These are phyloP conservation scores for Lactarius hengduanensis DNA, from an alignment of 768 basidiomycete genomes.

Conservation along the genomic window DNA sequence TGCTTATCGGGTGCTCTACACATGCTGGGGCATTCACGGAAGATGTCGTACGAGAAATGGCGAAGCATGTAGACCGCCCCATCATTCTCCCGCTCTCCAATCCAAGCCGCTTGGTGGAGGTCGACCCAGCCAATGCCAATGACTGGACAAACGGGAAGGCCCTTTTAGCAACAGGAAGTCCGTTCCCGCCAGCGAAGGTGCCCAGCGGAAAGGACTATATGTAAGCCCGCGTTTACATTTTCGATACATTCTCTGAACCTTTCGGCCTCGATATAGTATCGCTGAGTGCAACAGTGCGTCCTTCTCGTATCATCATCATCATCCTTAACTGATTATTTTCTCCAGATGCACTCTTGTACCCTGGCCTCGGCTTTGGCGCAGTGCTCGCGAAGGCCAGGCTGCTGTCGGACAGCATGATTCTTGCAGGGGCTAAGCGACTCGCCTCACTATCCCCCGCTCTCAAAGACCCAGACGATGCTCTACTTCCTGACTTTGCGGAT, in stretches of 20 bases:
- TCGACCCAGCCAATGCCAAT: constrained; percentile 64
- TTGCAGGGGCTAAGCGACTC: constrained; percentile 72
- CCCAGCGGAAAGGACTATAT: constrained; percentile 62
- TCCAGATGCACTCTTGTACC: constrained; percentile 74
- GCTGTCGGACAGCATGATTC: constrained; percentile 86
- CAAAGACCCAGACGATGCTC: constrained; percentile 63
- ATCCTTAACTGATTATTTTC: not conserved
- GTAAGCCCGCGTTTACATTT: constrained; percentile 41
- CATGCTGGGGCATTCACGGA: constrained; percentile 74
- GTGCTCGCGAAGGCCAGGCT: constrained; percentile 61
- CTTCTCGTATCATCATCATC: not conserved
- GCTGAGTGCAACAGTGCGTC: constrained; percentile 68
- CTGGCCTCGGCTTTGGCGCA: constrained; percentile 80
- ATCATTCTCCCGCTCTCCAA: constrained; percentile 86
- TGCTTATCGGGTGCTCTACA: constrained; percentile 84
- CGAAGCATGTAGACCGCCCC: constrained; percentile 63
- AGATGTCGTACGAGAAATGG: constrained; percentile 68
- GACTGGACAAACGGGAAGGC: constrained; percentile 81
- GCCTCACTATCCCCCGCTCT: constrained; percentile 75
- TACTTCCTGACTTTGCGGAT: constrained; percentile 76
- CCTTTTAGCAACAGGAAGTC: constrained; percentile 80
- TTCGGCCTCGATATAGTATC: constrained; percentile 43
- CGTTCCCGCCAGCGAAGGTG: constrained; percentile 72
- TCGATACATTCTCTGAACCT: not conserved
- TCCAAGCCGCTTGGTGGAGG: constrained; percentile 75